Base-by-base conservation (phyloP, 495 filamentous ascomycete species). In the Lepidopterella palustris region DNA sequence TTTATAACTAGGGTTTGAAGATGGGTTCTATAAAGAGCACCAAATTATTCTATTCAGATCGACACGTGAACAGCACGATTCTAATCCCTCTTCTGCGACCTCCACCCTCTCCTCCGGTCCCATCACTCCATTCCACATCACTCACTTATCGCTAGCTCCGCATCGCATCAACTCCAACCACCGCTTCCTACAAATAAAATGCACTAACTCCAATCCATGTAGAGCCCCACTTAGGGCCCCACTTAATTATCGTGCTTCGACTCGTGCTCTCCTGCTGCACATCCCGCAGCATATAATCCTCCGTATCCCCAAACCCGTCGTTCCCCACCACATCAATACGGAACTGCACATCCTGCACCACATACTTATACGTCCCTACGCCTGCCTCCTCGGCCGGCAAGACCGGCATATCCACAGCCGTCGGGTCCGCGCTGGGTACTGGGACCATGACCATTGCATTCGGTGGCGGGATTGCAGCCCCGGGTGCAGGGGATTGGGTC, bases 251-350 rank as follows among this genome's bases (percentile, higher is more conserved):
- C 9, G 18, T 40, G 9, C 18, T 40, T 18, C 9, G n/a, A n/a
- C n/a, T n/a, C n/a, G n/a, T n/a, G n/a, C 45, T 20, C 50, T 25
- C 26, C 50, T 53, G 50, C 27, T 10, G 5, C 13, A 53, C 15
- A 11, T n/a, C 26, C 27, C 27, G 50, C 27, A 31, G 13, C 26
- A 31, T 26, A n/a, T 53, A 53, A 24, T 27, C 20, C 13, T 32
- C 45, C 45, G 45, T 49, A 49, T 49, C 45, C 45, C 45, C 45
- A 18, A 18, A 25, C 45, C 45, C 45, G n/a, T 25, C 45, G 18
- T 28, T 20, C 23, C 23, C 50, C 13, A 53, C 50, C 50, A 25
- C 20, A 25, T 53, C 50, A 9, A 53, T 20, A 10, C 50, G 21
- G 10, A 27, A 53, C 23, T 26, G 13, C 27, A 53, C 50, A 53